Evolutionary conservation across 192 early-diverging fungal genomes (phyloP).

Genomic region (Rhizophagus prolifer): DNA sequence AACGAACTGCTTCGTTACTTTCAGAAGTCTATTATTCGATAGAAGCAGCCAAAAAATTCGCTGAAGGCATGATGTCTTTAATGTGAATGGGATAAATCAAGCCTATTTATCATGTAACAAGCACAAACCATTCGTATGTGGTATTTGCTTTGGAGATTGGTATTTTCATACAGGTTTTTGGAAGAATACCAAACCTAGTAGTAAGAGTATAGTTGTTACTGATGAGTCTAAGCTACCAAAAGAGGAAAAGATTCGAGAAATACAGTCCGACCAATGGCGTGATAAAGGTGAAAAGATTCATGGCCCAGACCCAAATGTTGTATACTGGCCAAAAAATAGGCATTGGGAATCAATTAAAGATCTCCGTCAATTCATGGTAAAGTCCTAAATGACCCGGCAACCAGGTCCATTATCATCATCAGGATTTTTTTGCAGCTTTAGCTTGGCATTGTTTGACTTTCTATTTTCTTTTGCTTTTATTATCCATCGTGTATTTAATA

Average conservation of each 20-base stretch:
- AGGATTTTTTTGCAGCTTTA: too few species aligned
- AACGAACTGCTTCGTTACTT: too few species aligned
- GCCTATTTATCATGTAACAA: background rate
- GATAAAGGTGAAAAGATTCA: slow-evolving; percentile 11
- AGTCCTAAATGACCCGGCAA: too few species aligned
- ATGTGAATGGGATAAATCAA: background rate
- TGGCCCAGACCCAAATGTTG: slow-evolving; percentile 3
- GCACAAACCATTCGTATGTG: slow-evolving; percentile 1
- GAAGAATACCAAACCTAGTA: background rate
- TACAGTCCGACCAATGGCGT: background rate
- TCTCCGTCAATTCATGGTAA: too few species aligned
- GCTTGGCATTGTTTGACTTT: too few species aligned
- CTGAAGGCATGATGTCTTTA: background rate
- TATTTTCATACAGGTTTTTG: background rate
- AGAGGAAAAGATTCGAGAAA: slow-evolving; percentile 2
- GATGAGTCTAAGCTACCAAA: too few species aligned
- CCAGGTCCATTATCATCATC: too few species aligned
- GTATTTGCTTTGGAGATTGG: background rate
- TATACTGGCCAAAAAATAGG: slow-evolving; percentile 5
- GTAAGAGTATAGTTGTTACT: too few species aligned
- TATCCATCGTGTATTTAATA: too few species aligned
- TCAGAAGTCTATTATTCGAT: background rate
- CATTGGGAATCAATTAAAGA: slow-evolving; percentile 11
- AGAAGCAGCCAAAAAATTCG: background rate
- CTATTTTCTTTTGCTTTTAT: too few species aligned